phyloP scores from a whole-genome alignment of 768 basidiomycete genomes.

The Pholiota microspora region DNA sequence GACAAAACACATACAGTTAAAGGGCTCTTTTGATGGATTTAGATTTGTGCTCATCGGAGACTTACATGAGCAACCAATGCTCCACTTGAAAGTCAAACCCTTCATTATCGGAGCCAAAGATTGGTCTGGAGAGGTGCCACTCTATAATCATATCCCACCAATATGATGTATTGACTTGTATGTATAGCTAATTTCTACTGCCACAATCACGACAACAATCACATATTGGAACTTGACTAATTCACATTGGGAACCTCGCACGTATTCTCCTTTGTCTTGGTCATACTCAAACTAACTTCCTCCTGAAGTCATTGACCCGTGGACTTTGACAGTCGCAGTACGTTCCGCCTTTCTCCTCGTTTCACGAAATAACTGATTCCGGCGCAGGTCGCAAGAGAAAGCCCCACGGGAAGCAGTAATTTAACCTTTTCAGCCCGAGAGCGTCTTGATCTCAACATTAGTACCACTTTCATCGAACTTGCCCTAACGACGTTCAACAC shows the following conservation, averaged over 20 bases:
- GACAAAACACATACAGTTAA: constrained; percentile 50
- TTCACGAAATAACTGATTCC: background rate
- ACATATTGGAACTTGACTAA: constrained; percentile 97
- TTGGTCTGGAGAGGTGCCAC: constrained; percentile 85
- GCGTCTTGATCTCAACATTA: constrained; percentile 88
- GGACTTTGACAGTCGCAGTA: constrained; percentile 81
- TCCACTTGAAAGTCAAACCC: constrained; percentile 84
- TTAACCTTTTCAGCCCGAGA: constrained; percentile 72
- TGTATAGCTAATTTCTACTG: constrained; percentile 75
- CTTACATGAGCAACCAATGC: constrained; percentile 89
- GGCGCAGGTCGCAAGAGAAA: constrained; percentile 53
- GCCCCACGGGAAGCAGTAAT: constrained; percentile 47
- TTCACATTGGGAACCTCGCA: constrained; percentile 97
- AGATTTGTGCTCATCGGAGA: constrained; percentile 93
- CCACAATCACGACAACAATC: constrained; percentile 77
- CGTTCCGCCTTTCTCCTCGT: too few relatives aligned
- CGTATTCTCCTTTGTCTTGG: constrained; percentile 21
- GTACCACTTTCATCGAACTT: constrained; percentile 86
- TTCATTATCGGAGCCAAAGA: constrained; percentile 84
- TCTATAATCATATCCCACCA: background rate
- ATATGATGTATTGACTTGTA: background rate
- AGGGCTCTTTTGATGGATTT: constrained; percentile 87
- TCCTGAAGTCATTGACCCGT: constrained; percentile 87
- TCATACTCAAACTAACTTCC: constrained; percentile 2
- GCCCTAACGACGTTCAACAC: constrained; percentile 70